Base-by-base conservation (phyloP, 805 yeast species). In the Pachysolen tannophilus region DNA sequence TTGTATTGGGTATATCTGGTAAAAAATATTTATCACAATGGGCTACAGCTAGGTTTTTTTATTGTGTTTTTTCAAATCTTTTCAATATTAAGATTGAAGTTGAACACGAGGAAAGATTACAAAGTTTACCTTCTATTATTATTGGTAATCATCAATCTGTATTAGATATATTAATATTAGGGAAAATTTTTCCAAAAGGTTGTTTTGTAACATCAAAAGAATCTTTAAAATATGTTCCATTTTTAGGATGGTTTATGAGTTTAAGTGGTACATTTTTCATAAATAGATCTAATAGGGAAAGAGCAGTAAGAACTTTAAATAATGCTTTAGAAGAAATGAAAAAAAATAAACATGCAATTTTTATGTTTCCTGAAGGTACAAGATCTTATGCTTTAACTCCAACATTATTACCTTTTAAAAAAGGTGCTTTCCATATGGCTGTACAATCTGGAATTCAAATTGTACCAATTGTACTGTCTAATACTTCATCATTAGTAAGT, bases 361-460 rank as follows among this genome's bases (percentile, higher is more conserved):
- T 80, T 70, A 76, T 92, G 61, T 92, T 88, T 67, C 96, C 97
- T 18, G 99, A 92, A 60, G 99, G 99, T 19, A 92, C 98, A 2
- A 75, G 99, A 58, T 86, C 97, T 1, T 82, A 80, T 44, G 61
- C 82, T 8, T 59, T 72, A 17, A 68, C 67, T 24, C 79, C 94
- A 33, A 75, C 68, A 3, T 60, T 92, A 54, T 67, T 86, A 33
- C 94, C 95, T 1, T 86, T 92, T 63, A 92, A 92, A 60, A 92
- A 92, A 55, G 99, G 99, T 37, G 97, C 97, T 0, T 92, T 92
- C 77, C 97, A 92, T 59, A 70, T 92, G 52, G 99, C 99, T 6
- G 82, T 83, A 43, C 95, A 87, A 59, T 94, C 94, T 5, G 76
- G 75, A 28, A 78, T 90, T 25, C 97, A 97, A 14, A 67, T 92